phyloP scores from a whole-genome alignment of 1,284 basidiomycete species.

The Ustilago hordei region DNA sequence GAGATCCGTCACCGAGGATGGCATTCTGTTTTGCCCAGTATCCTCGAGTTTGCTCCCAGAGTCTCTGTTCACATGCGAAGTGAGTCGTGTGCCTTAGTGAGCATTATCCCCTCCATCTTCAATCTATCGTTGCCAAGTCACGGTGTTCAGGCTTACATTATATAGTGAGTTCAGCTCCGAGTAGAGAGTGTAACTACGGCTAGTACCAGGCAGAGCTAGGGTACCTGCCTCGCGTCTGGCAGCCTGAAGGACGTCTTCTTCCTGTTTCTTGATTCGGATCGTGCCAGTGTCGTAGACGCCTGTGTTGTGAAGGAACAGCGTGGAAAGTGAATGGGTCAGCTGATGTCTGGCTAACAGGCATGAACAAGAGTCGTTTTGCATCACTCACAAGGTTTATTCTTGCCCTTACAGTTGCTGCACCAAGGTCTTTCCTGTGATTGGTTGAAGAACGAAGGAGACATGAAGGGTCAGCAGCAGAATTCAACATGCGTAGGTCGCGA shows the following conservation, averaged over 20 bases:
- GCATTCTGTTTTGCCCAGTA: not conserved
- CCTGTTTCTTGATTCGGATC: conserved; percentile 1
- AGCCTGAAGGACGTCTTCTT: not conserved
- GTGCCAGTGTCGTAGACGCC: conserved; percentile 26
- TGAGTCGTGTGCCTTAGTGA: not conserved
- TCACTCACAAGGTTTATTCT: conserved; percentile 27
- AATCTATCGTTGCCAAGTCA: not conserved
- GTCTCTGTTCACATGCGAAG: not conserved
- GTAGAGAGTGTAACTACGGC: conserved; percentile 2
- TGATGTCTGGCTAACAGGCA: not conserved
- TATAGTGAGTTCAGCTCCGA: conserved; percentile 16
- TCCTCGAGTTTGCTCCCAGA: not conserved
- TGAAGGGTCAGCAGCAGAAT: not conserved
- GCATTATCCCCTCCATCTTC: not conserved
- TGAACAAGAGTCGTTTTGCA: not conserved
- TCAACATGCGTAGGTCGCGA: not conserved
- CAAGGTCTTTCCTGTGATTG: conserved; percentile 22
- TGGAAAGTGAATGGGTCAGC: not conserved
- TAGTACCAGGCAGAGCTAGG: conserved; percentile 4
- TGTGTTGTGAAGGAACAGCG: not conserved
- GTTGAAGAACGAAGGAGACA: not conserved
- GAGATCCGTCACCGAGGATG: not conserved
- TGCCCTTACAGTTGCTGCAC: conserved; percentile 43
- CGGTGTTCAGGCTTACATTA: conserved; percentile 11
- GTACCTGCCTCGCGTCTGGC: not conserved